These are phyloP conservation scores for Arctostaphylos glauca DNA, from an alignment of 148 eudicot genomes.

Conservation along the genomic window DNA sequence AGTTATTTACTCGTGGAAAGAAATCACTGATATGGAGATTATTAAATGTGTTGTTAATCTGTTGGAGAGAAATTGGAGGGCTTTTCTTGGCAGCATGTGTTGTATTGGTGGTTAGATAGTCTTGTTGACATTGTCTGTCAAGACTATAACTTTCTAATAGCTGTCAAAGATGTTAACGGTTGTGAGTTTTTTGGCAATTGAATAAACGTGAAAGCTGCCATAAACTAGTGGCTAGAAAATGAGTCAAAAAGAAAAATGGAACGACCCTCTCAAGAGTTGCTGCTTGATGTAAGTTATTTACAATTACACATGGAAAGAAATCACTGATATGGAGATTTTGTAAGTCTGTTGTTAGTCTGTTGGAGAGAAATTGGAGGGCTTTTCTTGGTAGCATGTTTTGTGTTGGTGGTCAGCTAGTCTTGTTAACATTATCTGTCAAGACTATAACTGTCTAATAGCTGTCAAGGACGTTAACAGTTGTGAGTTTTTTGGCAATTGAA, in stretches of 20 bases:
- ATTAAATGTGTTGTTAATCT: background rate
- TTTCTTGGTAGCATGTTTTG: background rate
- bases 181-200: background rate
- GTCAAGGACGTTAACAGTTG: background rate
- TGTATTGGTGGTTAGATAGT: background rate
- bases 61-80: background rate
- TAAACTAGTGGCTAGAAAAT: slow-evolving; percentile 6
- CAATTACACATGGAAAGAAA: background rate
- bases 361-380: background rate
- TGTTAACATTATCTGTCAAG: background rate
- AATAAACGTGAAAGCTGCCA: background rate
- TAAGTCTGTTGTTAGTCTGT: background rate
- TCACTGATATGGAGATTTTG: background rate
- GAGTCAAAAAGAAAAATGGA: no score
- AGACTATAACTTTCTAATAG: background rate
- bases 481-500: background rate
- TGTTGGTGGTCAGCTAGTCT: background rate
- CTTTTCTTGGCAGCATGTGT: background rate
- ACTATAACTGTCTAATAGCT: background rate
- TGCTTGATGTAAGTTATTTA: no score
- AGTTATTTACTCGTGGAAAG: background rate
- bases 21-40: background rate
- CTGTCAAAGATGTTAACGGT: background rate
- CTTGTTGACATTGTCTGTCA: background rate
- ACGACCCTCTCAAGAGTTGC: background rate